These are phyloP conservation scores for Marasmius fiardii DNA, from an alignment of 1,284 basidiomycete genomes.

Conservation along the genomic window DNA sequence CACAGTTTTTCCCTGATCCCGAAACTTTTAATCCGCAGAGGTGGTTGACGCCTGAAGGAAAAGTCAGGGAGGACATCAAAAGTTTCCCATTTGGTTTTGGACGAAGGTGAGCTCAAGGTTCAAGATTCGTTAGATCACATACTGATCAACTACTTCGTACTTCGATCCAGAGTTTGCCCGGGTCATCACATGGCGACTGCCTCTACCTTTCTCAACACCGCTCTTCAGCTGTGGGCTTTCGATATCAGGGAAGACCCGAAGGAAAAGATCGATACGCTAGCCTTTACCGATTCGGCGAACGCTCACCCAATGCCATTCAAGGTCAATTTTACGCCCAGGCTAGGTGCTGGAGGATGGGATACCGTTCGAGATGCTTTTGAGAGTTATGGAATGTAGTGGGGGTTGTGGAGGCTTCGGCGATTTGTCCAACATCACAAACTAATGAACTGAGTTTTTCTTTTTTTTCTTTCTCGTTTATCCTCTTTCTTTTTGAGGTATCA, in stretches of 20 bases:
- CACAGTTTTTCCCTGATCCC: slow-evolving; percentile 53
- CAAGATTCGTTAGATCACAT: not conserved
- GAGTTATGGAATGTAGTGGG: slow-evolving; percentile 11
- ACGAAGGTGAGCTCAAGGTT: slow-evolving; percentile 36
- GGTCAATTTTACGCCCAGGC: slow-evolving; percentile 44
- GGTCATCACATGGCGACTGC: slow-evolving; percentile 56
- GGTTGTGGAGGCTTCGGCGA: no score
- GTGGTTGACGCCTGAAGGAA: slow-evolving; percentile 50
- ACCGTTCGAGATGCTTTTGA: slow-evolving; percentile 12
- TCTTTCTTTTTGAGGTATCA: no score
- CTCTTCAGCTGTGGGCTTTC: slow-evolving; percentile 61
- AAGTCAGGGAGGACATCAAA: slow-evolving; percentile 44
- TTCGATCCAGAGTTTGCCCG: slow-evolving; percentile 46
- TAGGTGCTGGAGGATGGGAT: slow-evolving; percentile 13
- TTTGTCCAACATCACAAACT: no score
- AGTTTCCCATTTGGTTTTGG: slow-evolving; percentile 60
- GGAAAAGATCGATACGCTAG: slow-evolving; percentile 51
- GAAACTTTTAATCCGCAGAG: slow-evolving; percentile 55
- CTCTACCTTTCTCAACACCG: slow-evolving; percentile 59
- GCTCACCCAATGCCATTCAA: slow-evolving; percentile 55
- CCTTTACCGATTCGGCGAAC: slow-evolving; percentile 55
- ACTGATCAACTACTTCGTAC: no score
- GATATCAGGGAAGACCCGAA: slow-evolving; percentile 42
- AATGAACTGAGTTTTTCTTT: no score
- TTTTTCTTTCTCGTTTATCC: no score